These are phyloP conservation scores for Hemileccinum rubropunctum DNA, from an alignment of 768 basidiomycete genomes.

Conservation along the genomic window DNA sequence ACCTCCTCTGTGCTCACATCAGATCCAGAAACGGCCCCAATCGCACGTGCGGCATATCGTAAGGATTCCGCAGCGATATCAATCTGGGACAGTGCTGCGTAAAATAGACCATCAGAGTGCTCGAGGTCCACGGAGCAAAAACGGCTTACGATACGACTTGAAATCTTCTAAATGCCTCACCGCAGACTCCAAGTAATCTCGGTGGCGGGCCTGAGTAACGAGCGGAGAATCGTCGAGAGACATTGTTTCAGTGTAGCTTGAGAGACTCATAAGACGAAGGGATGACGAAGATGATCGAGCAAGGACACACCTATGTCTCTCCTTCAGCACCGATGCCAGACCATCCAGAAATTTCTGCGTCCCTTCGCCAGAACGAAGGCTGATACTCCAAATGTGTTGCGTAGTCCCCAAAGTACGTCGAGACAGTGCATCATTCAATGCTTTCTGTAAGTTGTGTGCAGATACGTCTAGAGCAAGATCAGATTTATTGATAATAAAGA, in stretches of 20 bases:
- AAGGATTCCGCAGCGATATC: conserved; percentile 86
- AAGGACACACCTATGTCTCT: conserved; percentile 23
- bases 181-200: conserved; percentile 69
- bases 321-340: conserved; percentile 47
- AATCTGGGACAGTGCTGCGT: conserved; percentile 62
- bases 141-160: conserved; percentile 27
- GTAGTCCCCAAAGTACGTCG: background rate
- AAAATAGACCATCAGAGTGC: conserved; percentile 3
- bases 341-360: conserved; percentile 57
- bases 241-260: conserved; percentile 20
- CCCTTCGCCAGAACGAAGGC: conserved; percentile 59
- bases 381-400: conserved; percentile 53
- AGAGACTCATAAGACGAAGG: background rate
- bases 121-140: background rate
- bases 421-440: conserved; percentile 18
- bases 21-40: conserved; percentile 80
- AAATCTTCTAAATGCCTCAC: conserved; percentile 36
- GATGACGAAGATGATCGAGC: background rate
- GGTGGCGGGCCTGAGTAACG: conserved; percentile 78
- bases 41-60: conserved; percentile 77
- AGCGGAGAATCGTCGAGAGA: conserved; percentile 43
- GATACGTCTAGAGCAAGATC: conserved; percentile 45
- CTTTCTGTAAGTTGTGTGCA: conserved; percentile 9
- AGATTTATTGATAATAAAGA: conserved; percentile 76
- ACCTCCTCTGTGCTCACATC: conserved; percentile 78